Conservation (phyloP, 1,284 basidiomycete genomes). For the Heterobasidion annosum region DNA sequence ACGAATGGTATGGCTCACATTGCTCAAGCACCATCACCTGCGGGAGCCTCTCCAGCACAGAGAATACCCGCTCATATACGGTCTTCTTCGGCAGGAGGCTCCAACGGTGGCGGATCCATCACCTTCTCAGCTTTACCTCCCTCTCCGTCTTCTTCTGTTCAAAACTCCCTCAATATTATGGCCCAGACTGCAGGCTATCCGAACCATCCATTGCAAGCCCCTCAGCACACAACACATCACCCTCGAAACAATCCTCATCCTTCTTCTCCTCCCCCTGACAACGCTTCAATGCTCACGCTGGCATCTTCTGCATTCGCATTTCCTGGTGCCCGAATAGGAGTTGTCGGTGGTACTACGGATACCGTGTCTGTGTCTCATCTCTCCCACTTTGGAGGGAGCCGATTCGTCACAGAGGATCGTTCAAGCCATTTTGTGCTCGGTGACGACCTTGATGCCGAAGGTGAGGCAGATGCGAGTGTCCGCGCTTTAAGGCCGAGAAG, state of each 20-base stretch:
- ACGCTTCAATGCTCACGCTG: slow-evolving; percentile 87
- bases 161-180: slow-evolving; percentile 8
- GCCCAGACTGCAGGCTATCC: neutral
- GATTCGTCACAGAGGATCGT: slow-evolving; percentile 42
- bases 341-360: slow-evolving; percentile 38
- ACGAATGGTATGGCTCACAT: slow-evolving; percentile 83
- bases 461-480: slow-evolving; percentile 71
- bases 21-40: slow-evolving; percentile 70
- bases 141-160: slow-evolving; percentile 35
- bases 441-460: slow-evolving; percentile 45
- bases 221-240: slow-evolving; percentile 84
- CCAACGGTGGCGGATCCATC: slow-evolving; percentile 20
- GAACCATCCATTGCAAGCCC: slow-evolving; percentile 54
- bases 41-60: slow-evolving; percentile 33
- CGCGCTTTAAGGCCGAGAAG: slow-evolving; percentile 72
- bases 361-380: slow-evolving; percentile 54
- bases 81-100: neutral
- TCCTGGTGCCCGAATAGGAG: slow-evolving; percentile 35
- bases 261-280: slow-evolving; percentile 81
- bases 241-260: slow-evolving; percentile 94
- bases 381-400: slow-evolving; percentile 25
- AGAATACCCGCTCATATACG: slow-evolving; percentile 38
- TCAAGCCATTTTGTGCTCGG: slow-evolving; percentile 55
- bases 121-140: slow-evolving; percentile 59
- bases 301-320: slow-evolving; percentile 86